Evolutionary conservation across 176 grass and related monocot species (phyloP), one percentile per base, ranked within the genome.

Genomic region (Pontederia crassipes): DNA sequence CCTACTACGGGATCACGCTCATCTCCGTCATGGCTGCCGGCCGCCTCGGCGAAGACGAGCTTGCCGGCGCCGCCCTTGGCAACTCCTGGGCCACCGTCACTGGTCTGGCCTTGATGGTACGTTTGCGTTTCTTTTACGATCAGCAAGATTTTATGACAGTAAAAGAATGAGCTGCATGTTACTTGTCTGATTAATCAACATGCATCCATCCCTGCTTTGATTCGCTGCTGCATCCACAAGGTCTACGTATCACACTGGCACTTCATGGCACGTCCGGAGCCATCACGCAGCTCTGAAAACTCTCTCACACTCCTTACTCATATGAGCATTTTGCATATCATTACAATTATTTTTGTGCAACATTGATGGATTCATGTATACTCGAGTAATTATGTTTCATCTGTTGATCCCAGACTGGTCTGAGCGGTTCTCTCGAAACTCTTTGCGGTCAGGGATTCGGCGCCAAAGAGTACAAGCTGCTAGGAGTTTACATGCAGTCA

Each of bases 1-100:
- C 83, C 8, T 97, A 69, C 87, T 97, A 88, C 62, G 81, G 26
- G 50, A 71, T 91, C 87, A 80, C 92, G n/a, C 87, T 97, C 57
- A 73, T 97, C 52, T 91, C 92, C 14, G 87, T 91, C 29, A 97
- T 97, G 92, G 90, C 91, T 80, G 89, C 92, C 59, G 87, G 92
- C 9, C 87, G 91, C 50, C 87, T 97, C 75, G 87, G 92, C 56
- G 79, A 91, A 69, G 26, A 79, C 45, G 80, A 88, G 48, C 87
- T 97, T 62, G 92, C 92, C 73, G 92, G 92, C 48, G 81, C 87
- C 35, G 91, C 92, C 2, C 87, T 97, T 57, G 92, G 81, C 70
- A 97, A 97, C 79, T 91, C 92, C 20, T 97, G 92, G 92, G 83
- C 75, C 70, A 83, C 66, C 62, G 87, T 97, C 81, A 88, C 87